Evolutionary conservation across 2,329 filamentous ascomycete genomes (phyloP).

Genomic region (Colletotrichum sp.): DNA sequence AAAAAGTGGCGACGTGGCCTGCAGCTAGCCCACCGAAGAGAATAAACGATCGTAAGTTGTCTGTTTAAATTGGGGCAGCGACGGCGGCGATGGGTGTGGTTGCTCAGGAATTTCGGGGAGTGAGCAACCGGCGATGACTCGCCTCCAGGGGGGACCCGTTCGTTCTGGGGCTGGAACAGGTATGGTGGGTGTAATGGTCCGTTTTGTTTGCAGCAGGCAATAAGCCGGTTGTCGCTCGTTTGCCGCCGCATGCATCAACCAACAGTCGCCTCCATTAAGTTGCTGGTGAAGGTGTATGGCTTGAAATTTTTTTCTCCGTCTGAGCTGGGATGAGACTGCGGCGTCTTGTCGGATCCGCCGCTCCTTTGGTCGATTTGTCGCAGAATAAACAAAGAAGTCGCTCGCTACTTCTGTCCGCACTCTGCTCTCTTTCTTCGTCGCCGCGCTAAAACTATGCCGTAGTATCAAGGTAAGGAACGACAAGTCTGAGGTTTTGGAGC

Average conservation of each 20-base stretch:
- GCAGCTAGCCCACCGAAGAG: constrained; percentile 26
- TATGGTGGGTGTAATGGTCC: not conserved
- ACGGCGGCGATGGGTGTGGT: not conserved
- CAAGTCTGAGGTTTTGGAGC: not conserved
- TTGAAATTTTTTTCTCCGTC: not conserved
- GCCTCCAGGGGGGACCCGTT: not conserved
- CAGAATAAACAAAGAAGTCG: constrained; percentile 6
- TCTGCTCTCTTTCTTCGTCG: not conserved
- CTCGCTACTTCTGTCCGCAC: not conserved
- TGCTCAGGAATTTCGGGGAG: not conserved
- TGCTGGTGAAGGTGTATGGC: not conserved
- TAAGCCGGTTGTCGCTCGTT: constrained; percentile 2
- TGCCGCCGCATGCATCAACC: constrained; percentile 14
- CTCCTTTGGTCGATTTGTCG: constrained; percentile 5
- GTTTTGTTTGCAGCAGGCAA: constrained; percentile 11
- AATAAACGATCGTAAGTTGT: constrained; percentile 2
- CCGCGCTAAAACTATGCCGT: not conserved
- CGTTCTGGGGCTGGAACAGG: not conserved
- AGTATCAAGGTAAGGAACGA: not conserved
- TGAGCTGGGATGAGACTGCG: not conserved
- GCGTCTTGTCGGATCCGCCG: not conserved
- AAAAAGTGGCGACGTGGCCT: constrained; percentile 37
- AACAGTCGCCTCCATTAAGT: not conserved
- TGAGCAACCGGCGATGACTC: not conserved
- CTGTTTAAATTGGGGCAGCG: not conserved